These are phyloP conservation scores for Silene coronaria DNA, from an alignment of 179 eudicot genomes.

Conservation along the genomic window DNA sequence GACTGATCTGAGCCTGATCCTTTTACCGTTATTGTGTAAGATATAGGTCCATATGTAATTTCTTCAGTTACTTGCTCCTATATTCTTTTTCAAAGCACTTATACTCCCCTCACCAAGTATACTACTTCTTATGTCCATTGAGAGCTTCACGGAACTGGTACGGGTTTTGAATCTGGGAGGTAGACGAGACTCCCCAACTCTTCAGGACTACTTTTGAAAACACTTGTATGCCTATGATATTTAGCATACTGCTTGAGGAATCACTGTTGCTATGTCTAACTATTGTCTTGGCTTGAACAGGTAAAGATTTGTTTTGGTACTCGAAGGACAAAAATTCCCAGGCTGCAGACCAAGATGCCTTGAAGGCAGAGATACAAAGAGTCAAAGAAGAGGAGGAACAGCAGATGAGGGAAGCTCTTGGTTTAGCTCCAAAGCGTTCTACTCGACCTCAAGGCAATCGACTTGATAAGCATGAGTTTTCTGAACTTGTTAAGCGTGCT, in stretches of 20 bases:
- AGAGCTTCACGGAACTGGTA: neutral
- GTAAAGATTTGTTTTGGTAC: slow-evolving; percentile 93
- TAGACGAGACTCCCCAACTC: neutral
- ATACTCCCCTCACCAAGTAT: neutral
- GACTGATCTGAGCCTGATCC: neutral
- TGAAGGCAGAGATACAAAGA: slow-evolving; percentile 77
- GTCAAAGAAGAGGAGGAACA: slow-evolving; percentile 97
- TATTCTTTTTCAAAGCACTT: neutral
- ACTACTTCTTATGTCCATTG: neutral
- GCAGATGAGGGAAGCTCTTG: slow-evolving; percentile 93
- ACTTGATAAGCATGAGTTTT: slow-evolving; percentile 83
- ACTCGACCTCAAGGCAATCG: slow-evolving; percentile 64
- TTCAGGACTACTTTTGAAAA: neutral
- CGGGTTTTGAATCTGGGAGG: neutral
- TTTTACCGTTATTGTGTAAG: no score
- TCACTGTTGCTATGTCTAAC: slow-evolving; percentile 14
- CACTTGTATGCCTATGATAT: slow-evolving; percentile 16
- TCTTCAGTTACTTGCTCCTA: neutral
- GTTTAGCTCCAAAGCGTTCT: slow-evolving; percentile 90
- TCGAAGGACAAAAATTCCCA: slow-evolving; percentile 63
- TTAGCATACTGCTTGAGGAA: neutral
- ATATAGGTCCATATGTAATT: no score
- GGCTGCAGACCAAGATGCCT: slow-evolving; percentile 50
- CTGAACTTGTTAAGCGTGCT: slow-evolving; percentile 85
- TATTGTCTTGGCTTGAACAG: slow-evolving; percentile 30